phyloP scores from a whole-genome alignment of 108 stramenopile species.

The Fragilaria radians region DNA sequence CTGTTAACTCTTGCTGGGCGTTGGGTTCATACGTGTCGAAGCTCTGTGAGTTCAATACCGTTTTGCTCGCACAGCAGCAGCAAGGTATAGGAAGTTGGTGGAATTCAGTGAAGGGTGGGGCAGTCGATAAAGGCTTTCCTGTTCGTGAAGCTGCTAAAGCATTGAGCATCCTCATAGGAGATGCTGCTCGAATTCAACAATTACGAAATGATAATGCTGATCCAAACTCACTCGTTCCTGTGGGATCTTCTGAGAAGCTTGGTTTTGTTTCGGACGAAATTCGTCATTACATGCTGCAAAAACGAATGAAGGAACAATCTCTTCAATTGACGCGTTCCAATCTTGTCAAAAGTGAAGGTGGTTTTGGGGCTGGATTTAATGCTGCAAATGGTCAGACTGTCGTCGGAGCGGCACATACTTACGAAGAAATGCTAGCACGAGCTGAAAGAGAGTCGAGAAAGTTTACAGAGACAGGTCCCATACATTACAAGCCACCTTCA shows the following conservation, averaged over 20 bases:
- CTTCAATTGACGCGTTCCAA: constrained; percentile 32
- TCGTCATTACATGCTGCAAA: constrained; percentile 27
- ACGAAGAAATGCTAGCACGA: constrained; percentile 64
- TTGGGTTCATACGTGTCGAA: constrained; percentile 22
- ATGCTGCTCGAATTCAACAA: constrained; percentile 25
- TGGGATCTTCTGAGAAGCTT: constrained; percentile 30
- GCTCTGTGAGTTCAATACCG: constrained; percentile 46
- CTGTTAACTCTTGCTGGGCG: constrained; percentile 29
- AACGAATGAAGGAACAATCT: constrained; percentile 32
- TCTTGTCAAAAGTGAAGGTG: constrained; percentile 42
- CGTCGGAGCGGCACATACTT: constrained; percentile 58
- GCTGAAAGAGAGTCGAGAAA: constrained; percentile 23
- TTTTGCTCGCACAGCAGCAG: constrained; percentile 34
- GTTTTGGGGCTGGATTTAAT: constrained; percentile 50
- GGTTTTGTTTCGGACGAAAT: constrained; percentile 54
- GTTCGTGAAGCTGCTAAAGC: constrained; percentile 41
- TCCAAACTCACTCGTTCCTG: constrained; percentile 48
- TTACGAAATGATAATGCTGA: constrained; percentile 39
- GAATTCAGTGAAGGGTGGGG: constrained; percentile 45
- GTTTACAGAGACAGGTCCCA: constrained; percentile 29
- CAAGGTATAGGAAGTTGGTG: constrained; percentile 20
- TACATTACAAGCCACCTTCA: constrained; percentile 1
- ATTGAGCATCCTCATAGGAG: constrained; percentile 21
- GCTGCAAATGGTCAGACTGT: constrained; percentile 35
- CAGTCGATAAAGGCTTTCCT: constrained; percentile 50